These are phyloP conservation scores for Penicillium sp. DNA, from an alignment of 2,329 filamentous ascomycete species.

Conservation along the genomic window DNA sequence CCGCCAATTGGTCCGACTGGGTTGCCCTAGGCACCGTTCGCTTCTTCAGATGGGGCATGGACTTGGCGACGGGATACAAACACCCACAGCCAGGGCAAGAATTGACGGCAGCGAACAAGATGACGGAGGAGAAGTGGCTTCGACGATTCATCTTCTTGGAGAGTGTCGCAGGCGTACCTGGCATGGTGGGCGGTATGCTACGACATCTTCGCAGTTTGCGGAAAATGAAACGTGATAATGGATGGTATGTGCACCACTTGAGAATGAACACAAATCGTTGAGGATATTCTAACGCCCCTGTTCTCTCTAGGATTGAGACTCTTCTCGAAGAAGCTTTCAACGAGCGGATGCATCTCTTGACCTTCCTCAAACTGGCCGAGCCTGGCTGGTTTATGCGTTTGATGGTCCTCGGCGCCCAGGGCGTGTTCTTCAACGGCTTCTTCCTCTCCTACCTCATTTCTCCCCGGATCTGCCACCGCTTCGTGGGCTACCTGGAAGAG, in stretches of 20 bases:
- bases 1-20: conserved; percentile 73
- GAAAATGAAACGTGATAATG: conserved; percentile 87
- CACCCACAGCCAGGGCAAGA: conserved; percentile 62
- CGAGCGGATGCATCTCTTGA: conserved; percentile 89
- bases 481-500: conserved; percentile 96
- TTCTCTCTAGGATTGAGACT: conserved; percentile 73
- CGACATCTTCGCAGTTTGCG: conserved; percentile 83
- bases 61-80: conserved; percentile 76
- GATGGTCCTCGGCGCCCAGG: conserved; percentile 89
- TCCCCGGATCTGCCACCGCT: conserved; percentile 86
- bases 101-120: conserved; percentile 59
- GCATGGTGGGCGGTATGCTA: conserved; percentile 95
- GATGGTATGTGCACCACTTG: conserved; percentile 59
- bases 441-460: conserved; percentile 87
- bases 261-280: neutral
- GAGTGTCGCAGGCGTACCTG: conserved; percentile 89
- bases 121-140: conserved; percentile 87
- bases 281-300: neutral
- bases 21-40: conserved; percentile 76
- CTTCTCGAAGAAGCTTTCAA: conserved; percentile 89
- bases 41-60: conserved; percentile 75
- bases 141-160: conserved; percentile 91
- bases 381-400: conserved; percentile 87
- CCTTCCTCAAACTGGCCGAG: conserved; percentile 88
- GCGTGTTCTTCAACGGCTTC: conserved; percentile 93